phyloP scores from a whole-genome alignment of 2,329 filamentous ascomycete species.

The Pseudocercospora cruenta region DNA sequence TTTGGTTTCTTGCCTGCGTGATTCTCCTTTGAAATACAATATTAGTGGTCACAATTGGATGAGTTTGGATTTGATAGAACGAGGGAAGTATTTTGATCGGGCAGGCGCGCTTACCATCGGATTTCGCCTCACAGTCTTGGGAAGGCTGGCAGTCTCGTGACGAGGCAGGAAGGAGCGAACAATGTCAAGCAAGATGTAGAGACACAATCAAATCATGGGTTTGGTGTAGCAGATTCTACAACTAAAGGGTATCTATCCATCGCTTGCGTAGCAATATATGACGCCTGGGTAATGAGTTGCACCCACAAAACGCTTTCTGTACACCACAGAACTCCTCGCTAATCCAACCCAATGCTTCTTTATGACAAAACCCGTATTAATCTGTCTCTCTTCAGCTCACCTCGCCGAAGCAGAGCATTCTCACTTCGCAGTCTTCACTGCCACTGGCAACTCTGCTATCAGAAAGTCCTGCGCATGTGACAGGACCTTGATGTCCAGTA shows the following conservation, averaged over 20 bases:
- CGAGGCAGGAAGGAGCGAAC: not conserved
- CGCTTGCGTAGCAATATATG: not conserved
- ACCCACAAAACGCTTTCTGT: not conserved
- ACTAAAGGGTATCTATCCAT: slow-evolving; percentile 12
- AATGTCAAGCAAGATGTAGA: not conserved
- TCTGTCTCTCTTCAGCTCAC: slow-evolving; percentile 10
- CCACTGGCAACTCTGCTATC: slow-evolving; percentile 89
- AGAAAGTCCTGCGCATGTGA: slow-evolving; percentile 89
- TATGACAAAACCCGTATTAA: not conserved
- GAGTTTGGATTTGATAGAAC: not conserved
- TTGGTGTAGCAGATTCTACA: not conserved
- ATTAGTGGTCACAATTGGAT: not conserved
- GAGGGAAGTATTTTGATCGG: not conserved
- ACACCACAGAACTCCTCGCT: slow-evolving; percentile 7
- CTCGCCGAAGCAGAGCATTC: slow-evolving; percentile 56
- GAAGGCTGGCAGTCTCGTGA: not conserved
- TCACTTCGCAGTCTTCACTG: slow-evolving; percentile 89
- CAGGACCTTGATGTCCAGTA: slow-evolving; percentile 84
- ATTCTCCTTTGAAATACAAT: not conserved
- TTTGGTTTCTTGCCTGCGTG: not conserved
- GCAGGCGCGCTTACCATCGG: not conserved
- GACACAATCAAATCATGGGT: not conserved
- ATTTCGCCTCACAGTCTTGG: not conserved
- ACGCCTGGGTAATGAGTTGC: not conserved
- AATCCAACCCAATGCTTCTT: not conserved